Evolutionary conservation across 768 basidiomycete genomes (phyloP), one percentile per base, ranked within the genome.

Genomic region (Botryobasidium botryosum): DNA sequence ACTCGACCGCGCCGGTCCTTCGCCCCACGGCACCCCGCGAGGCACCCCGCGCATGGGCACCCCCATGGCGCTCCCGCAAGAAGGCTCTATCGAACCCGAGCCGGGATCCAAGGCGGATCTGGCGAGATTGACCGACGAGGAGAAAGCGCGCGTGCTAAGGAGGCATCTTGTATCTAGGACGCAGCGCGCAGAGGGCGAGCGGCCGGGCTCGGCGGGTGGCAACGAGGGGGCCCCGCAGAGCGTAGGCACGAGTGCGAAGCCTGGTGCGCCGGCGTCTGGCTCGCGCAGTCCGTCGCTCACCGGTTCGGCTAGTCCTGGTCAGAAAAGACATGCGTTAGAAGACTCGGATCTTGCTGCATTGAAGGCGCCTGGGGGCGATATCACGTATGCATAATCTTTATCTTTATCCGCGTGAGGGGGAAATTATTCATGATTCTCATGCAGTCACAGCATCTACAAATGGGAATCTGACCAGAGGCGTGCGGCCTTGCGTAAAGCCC

Each of bases 381-480:
- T 91, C 49, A 94, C 90, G 86, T 90, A 67, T 67, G 86, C 60
- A 6, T 6, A 13, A 20, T 13, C 33, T 12, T 72, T 35, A 43
- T 29, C 26, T 27, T 13, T 29, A 23, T n/a, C 41, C 28, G 21
- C 44, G 51, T 47, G 36, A 7, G 23, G 35, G 20, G 29, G 7
- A 32, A 36, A 36, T 40, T 47, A 43, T 45, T 40, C 50, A 45
- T 37, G 50, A 41, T 51, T 56, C 47, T 54, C 42, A 31, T 42
- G n/a, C 50, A 83, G 81, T 15, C 88, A 92, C 56, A 79, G 79
- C 51, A 81, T 97, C 32, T 97, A 94, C 68, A 96, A 94, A 62
- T 97, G 88, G 82, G 81, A 90, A 50, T 68, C 75, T 13, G 79
- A 82, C 53, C 74, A 77, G 45, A 70, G 69, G 21, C 71, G 77